Conservation (phyloP, 805 yeast species). For the Schizosaccharomyces japonicus region DNA sequence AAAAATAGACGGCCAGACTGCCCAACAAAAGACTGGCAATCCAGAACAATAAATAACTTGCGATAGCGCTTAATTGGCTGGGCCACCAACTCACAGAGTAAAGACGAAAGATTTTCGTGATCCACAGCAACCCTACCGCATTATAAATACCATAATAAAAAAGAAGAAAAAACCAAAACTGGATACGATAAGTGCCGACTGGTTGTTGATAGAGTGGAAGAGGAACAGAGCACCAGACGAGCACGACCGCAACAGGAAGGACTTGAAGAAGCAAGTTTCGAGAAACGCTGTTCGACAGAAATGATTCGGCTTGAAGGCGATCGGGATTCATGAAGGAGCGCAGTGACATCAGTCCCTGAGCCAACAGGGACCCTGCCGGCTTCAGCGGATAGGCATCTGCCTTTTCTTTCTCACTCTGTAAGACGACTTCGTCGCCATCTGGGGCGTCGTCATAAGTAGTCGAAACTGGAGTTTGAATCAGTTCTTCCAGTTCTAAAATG, state of each 20-base stretch:
- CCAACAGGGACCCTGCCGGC: too few relatives aligned
- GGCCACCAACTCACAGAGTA: conserved; percentile 6
- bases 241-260: background rate
- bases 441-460: too few relatives aligned
- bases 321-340: background rate
- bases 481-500: too few relatives aligned
- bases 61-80: background rate
- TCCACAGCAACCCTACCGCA: conserved; percentile 5
- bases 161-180: conserved; percentile 5
- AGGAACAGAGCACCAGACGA: conserved; percentile 3
- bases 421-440: too few relatives aligned
- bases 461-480: too few relatives aligned
- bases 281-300: background rate
- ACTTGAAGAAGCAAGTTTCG: background rate
- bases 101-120: conserved; percentile 5
- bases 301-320: background rate
- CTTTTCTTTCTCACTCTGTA: too few relatives aligned
- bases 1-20: conserved; percentile 1
- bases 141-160: conserved; percentile 5
- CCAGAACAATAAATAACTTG: conserved; percentile 2
- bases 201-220: background rate
- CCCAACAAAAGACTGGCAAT: background rate
- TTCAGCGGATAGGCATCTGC: too few relatives aligned
- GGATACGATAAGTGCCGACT: background rate
- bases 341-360: too few relatives aligned